These are phyloP conservation scores for Primulina huaijiensis DNA, from an alignment of 257 asterid genomes.

Conservation along the genomic window DNA sequence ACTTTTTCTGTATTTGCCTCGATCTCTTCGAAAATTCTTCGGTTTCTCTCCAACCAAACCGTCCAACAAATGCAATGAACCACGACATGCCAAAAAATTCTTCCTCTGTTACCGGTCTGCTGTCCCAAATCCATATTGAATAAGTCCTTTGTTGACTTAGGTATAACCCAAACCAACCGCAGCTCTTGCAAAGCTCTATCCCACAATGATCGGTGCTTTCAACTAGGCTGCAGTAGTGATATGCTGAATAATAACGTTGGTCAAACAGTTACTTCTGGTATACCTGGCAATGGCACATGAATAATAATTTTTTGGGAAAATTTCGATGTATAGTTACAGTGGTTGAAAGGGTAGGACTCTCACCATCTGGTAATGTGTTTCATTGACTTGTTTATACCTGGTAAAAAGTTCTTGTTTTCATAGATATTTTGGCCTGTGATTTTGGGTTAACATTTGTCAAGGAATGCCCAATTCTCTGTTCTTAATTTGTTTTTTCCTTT, in stretches of 20 bases:
- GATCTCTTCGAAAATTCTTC: too few species aligned
- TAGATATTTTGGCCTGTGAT: constrained; percentile 5
- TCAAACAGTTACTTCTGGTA: constrained; percentile 6
- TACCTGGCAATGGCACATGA: constrained; percentile 1
- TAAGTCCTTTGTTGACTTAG: too few species aligned
- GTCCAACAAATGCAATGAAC: too few species aligned
- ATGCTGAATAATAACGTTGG: background rate
- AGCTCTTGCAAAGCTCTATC: too few species aligned
- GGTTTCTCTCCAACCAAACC: too few species aligned
- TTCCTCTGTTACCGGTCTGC: too few species aligned
- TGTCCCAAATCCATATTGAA: too few species aligned
- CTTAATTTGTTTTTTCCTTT: background rate
- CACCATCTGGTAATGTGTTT: background rate
- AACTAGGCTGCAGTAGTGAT: background rate
- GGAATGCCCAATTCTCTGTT: background rate
- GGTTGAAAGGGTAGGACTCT: background rate
- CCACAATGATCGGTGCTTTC: background rate
- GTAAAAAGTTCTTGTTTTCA: constrained; percentile 4
- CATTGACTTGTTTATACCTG: constrained; percentile 9
- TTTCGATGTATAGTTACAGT: background rate
- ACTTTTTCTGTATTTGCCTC: too few species aligned
- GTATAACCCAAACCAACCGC: too few species aligned
- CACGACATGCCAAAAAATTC: too few species aligned
- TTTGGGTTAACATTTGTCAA: constrained; percentile 2
- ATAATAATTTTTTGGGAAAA: background rate